These are phyloP conservation scores for Nicotiana undulata DNA, from an alignment of 257 asterid species.

Conservation along the genomic window DNA sequence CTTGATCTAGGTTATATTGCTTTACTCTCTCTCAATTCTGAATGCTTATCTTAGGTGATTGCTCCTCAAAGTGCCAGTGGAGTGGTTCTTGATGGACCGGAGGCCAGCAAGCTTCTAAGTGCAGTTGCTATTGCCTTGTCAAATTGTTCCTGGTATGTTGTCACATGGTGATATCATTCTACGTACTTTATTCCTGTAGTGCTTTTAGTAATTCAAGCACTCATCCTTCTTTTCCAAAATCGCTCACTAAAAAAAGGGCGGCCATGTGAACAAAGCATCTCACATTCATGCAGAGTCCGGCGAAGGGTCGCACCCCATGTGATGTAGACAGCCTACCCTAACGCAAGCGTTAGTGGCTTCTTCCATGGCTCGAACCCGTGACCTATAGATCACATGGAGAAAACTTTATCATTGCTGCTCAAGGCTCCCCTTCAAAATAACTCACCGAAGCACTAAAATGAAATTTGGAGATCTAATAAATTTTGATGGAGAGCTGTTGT, in stretches of 20 bases:
- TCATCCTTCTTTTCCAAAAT: not conserved
- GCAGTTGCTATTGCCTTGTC: constrained; percentile 91
- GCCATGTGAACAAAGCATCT: too few relatives aligned
- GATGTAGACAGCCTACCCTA: too few relatives aligned
- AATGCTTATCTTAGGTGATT: constrained; percentile 49
- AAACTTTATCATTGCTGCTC: too few relatives aligned
- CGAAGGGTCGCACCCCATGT: too few relatives aligned
- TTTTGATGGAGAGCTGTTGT: not conserved
- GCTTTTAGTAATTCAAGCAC: not conserved
- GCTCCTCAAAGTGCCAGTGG: constrained; percentile 92
- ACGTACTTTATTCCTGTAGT: constrained; percentile 3
- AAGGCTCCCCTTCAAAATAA: not conserved
- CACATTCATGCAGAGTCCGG: too few relatives aligned
- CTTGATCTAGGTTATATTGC: not conserved
- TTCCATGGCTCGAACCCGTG: too few relatives aligned
- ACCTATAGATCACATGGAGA: too few relatives aligned
- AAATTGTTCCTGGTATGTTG: constrained; percentile 73
- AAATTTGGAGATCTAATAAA: not conserved
- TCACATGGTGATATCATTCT: constrained; percentile 15
- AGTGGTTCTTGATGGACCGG: constrained; percentile 88
- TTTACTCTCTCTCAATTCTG: not conserved
- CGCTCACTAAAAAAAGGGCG: not conserved
- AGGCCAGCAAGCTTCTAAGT: constrained; percentile 93
- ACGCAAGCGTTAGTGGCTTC: too few relatives aligned
- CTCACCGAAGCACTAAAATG: not conserved